Evolutionary conservation across 805 yeast species (phyloP), one percentile per base, ranked within the genome.

Genomic region (Sugiyamaella smithiae): DNA sequence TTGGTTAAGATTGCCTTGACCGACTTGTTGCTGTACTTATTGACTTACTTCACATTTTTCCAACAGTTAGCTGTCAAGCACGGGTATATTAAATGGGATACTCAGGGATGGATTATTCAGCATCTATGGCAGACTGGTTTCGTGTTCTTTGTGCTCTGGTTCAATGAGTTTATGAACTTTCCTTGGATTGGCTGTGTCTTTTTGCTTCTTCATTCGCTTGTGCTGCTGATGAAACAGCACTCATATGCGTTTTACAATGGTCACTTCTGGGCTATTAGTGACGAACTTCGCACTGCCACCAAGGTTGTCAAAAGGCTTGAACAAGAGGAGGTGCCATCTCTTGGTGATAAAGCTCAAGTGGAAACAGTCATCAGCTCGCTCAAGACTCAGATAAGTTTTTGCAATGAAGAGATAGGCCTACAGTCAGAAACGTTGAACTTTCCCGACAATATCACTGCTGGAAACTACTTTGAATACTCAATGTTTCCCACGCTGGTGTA

Each of bases 181-280:
- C 88, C 95, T 9, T 93, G 99, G 99, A 85, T 90, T 43, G 96
- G 88, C 1, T 82, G 82, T 61, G 90, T 90, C 37, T 93, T 88
- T 60, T 68, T 93, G 53, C 77, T 88, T 51, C 70, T 93, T 45
- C 99, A 93, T 63, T 80, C 89, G 8, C 71, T 88, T 43, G 98
- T 93, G 1, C 71, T 89, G 55, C 64, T 95, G 57, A 93, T 93
- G 99, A 93, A 93, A 64, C 84, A 85, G 81, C 98, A 93, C 65
- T 89, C 98, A 1, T 93, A 83, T 64, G 88, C 88, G 1, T 89
- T 86, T 61, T 93, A 82, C 69, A 90, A 90, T 62, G 99, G 98
- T 0, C 88, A 91, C 63, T 69, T 93, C 51, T 87, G 63, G 57
- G 50, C 58, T 2, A 51, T 52, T n/a, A 14, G 28, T 5, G 53